Evolutionary conservation across 2,329 filamentous ascomycete genomes (phyloP), one percentile per base, ranked within the genome.

Genomic region (Ascochyta koolunga): DNA sequence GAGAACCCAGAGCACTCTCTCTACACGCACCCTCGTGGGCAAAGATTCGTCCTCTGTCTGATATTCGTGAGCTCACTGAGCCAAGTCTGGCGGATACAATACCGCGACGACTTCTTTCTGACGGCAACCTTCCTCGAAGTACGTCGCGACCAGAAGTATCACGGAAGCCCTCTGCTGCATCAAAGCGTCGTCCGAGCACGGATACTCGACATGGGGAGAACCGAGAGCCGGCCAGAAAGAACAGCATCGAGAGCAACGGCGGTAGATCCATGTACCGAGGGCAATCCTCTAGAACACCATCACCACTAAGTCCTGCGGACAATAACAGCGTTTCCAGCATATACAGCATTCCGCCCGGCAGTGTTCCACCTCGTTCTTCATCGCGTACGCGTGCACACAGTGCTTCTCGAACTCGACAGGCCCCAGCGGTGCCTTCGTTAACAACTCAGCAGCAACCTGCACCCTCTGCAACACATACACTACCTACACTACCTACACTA

Each of bases 11-110:
- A 62, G 65, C 53, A 39, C 54, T 62, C 27, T 64, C 70, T 18
- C 41, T 56, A 49, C 62, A 65, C 25, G 61, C 62, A 16, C 58
- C 65, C 27, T 65, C 69, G 4, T 74, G 71, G 69, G 69, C 72
- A 8, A 69, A 73, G 43, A 61, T 72, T 36, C 75, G 79, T 39
- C 78, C 79, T 38, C 64, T 81, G 24, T 81, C 79, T 37, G 79
- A 81, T 58, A 81, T 81, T 51, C 76, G 78, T 56, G 79, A 81
- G 60, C 68, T 80, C 59, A 81, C 78, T 10, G 79, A 81, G 62
- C 78, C 79, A 24, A 80, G 77, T 57, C 61, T 81, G 19, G 73
- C 72, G 16, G 77, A 80, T 11, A 59, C 68, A 1, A 61, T 71
- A 50, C 69, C 70, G 18, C 65, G 61, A 41, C 69, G 66, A 31